Base-by-base conservation (phyloP, 768 basidiomycete species). In the Cystoderma amianthinum region DNA sequence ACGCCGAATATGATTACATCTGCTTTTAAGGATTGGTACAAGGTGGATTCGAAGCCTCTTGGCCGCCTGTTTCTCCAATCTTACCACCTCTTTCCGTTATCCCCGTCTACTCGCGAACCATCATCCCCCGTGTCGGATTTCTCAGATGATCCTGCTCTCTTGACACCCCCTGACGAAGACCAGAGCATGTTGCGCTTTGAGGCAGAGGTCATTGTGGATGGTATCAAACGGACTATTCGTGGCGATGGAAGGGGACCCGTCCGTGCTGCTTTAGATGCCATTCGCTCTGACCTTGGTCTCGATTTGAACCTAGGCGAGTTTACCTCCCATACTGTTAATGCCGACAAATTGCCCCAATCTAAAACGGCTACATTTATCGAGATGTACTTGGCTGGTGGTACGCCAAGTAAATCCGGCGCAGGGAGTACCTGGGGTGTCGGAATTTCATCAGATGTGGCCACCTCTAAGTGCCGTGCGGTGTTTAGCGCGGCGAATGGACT, bases 1-100 rank as follows among this genome's bases (percentile, higher is more conserved):
- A 85, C 85, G 1, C 78, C 91, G 10, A 90, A 94, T 42, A 93
- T 97, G 60, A 98, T 99, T 54, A 95, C 86, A 12, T 81, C 80
- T 22, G 79, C 89, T 10, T 98, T 98, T 76, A 75, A 86, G 41
- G 58, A 63, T 34, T 78, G 85, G 2, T 98, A 95, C 62, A 72
- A 83, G 57, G 85, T 85, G 51, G 87, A 78, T 47, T 67, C 75
- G 9, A 73, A 72, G 34, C 75, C 82, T 54, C 67, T 77, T 45
- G 82, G 85, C 10, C 73, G 85, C 41, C 68, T 86, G 39, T 71
- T 72, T 43, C 73, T 87, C 17, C 74, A 70, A 49, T 74, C 77
- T 2, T 88, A 80, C 66, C 72, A 65, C 42, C 65, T 84, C 33
- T 62, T 74, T 15, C 50, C 72, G 3, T 64, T 72, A 47, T 66